phyloP scores from a whole-genome alignment of 1,284 basidiomycete genomes.

The Microbotryum silenes-acaulis region DNA sequence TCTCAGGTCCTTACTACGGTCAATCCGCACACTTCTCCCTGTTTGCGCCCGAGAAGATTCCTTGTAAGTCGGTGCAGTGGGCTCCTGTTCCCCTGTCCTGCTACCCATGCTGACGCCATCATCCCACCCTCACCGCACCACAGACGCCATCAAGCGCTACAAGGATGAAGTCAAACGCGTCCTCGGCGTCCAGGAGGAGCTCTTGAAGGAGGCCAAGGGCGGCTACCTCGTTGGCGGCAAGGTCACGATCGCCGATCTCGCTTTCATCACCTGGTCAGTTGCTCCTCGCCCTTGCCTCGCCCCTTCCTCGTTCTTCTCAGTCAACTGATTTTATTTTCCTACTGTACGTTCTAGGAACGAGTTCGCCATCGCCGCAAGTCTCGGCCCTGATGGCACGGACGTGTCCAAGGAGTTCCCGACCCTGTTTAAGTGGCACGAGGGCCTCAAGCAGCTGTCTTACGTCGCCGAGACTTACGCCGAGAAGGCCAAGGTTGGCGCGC shows the following conservation, averaged over 20 bases:
- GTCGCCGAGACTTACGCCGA: slow-evolving; percentile 9
- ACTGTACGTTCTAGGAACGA: slow-evolving; percentile 6
- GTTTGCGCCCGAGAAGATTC: slow-evolving; percentile 26
- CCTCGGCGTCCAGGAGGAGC: slow-evolving; percentile 37
- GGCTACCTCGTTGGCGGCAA: slow-evolving; percentile 27
- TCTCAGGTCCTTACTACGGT: slow-evolving; percentile 16
- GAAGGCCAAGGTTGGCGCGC: too few relatives aligned
- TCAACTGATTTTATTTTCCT: background rate
- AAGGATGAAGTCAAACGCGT: slow-evolving; percentile 40
- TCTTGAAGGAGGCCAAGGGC: slow-evolving; percentile 19
- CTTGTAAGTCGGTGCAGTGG: background rate
- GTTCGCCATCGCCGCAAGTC: slow-evolving; percentile 10
- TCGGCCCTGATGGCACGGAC: slow-evolving; percentile 24
- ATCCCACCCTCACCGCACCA: slow-evolving; percentile 33
- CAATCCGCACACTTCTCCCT: slow-evolving; percentile 36
- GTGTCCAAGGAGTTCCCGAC: slow-evolving; percentile 14
- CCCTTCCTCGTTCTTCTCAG: background rate
- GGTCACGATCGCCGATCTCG: slow-evolving; percentile 30
- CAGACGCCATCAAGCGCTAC: slow-evolving; percentile 38
- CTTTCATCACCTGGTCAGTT: slow-evolving; percentile 22
- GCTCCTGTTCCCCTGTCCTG: too few relatives aligned
- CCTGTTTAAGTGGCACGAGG: slow-evolving; percentile 16
- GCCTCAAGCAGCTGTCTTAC: slow-evolving; percentile 12
- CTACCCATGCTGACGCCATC: background rate
- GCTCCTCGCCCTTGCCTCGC: background rate